Evolutionary conservation across 2,329 filamentous ascomycete species (phyloP).

Genomic region (Paecilomyces formosus): DNA sequence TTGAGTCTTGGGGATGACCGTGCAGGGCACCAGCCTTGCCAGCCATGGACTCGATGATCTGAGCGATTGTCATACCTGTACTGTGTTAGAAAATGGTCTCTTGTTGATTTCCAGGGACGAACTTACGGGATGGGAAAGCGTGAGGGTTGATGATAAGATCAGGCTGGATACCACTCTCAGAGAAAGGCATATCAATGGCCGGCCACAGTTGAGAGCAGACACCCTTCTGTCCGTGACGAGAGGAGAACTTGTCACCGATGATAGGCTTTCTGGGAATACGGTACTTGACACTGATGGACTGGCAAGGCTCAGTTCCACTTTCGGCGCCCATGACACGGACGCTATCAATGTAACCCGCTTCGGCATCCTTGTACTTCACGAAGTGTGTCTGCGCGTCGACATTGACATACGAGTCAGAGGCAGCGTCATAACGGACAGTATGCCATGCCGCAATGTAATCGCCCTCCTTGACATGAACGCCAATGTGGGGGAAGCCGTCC

Average conservation of each 20-base stretch:
- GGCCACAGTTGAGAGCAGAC: conserved; percentile 96
- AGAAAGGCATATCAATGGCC: conserved; percentile 88
- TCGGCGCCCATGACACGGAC: conserved; percentile 86
- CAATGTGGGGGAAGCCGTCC: conserved; percentile 79
- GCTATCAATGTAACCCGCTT: conserved; percentile 84
- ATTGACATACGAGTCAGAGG: conserved; percentile 70
- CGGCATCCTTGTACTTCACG: conserved; percentile 89
- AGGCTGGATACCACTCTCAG: conserved; percentile 90
- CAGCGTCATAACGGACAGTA: conserved; percentile 67
- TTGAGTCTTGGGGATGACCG: conserved; percentile 91
- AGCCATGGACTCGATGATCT: conserved; percentile 96
- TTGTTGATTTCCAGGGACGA: background rate
- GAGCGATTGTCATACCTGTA: conserved; percentile 85
- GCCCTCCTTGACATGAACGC: conserved; percentile 68
- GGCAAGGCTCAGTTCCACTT: conserved; percentile 70
- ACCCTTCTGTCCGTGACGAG: conserved; percentile 96
- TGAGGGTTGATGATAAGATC: conserved; percentile 99
- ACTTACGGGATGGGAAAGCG: conserved; percentile 82
- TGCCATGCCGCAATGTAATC: conserved; percentile 86
- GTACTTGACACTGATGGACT: conserved; percentile 87
- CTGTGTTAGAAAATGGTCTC: conserved; percentile 2
- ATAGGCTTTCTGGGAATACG: conserved; percentile 82
- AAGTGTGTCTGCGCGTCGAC: conserved; percentile 78
- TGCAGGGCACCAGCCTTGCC: conserved; percentile 93
- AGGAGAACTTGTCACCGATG: conserved; percentile 99